Conservation (phyloP, 169 alveolate species). For the Plasmodium gaboni region DNA sequence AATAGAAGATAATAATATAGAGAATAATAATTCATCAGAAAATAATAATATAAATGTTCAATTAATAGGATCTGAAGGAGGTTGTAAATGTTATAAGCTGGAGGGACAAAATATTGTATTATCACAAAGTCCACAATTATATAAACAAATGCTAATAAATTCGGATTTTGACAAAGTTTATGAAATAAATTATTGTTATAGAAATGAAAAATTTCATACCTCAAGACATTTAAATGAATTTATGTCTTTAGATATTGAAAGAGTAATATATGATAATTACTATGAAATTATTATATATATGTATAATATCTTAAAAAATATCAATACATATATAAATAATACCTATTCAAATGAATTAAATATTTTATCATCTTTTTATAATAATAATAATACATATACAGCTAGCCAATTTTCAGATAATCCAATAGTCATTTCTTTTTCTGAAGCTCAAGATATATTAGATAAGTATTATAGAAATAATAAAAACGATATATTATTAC, state of each 20-base stretch:
- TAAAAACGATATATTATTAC: neutral
- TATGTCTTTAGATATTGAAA: slow-evolving; percentile 32
- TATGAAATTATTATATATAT: slow-evolving; percentile 46
- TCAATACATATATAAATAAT: slow-evolving; percentile 8
- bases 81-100: slow-evolving; percentile 17
- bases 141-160: slow-evolving; percentile 54
- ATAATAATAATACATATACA: neutral
- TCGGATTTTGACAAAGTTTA: slow-evolving; percentile 26
- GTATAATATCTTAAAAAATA: slow-evolving; percentile 4
- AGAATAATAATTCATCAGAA: neutral
- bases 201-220: slow-evolving; percentile 50
- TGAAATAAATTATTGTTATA: slow-evolving; percentile 50
- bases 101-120: slow-evolving; percentile 35
- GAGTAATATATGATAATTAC: slow-evolving; percentile 32
- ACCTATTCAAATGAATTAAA: slow-evolving; percentile 1
- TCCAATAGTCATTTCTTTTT: slow-evolving; percentile 40
- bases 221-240: slow-evolving; percentile 57
- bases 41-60: neutral
- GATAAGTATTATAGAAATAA: neutral
- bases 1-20: neutral
- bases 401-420: neutral
- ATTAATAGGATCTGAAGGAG: slow-evolving; percentile 49
- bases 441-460: slow-evolving; percentile 44
- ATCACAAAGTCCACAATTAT: slow-evolving; percentile 63
- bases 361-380: neutral